Conservation (phyloP, 202 grass and related monocot species). For the Saccharum hybrid region DNA sequence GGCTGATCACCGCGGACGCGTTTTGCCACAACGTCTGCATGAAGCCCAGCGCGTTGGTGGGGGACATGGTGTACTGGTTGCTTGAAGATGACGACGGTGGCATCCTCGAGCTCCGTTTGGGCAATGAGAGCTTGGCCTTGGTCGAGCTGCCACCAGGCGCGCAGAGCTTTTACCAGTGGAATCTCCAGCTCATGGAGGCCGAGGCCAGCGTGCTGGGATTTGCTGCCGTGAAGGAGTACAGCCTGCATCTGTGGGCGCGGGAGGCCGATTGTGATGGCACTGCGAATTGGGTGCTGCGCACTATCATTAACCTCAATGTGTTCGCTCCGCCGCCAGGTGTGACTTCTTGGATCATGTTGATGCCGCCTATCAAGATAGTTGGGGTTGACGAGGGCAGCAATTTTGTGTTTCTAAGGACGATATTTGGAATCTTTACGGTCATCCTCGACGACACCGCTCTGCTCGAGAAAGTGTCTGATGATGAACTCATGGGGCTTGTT, state of each 20-base stretch:
- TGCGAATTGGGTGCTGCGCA: constrained; percentile 12
- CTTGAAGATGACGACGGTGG: neutral
- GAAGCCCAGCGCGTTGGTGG: neutral
- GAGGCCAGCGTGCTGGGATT: neutral
- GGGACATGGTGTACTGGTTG: constrained; percentile 5
- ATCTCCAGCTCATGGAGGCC: neutral
- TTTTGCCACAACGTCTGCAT: neutral
- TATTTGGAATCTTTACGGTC: neutral
- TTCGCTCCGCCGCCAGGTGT: neutral
- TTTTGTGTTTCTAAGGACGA: neutral
- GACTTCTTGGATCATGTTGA: neutral
- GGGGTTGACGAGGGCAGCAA: constrained; percentile 1
- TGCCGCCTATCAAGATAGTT: neutral
- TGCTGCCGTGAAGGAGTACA: neutral
- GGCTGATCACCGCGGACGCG: neutral
- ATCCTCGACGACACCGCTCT: neutral
- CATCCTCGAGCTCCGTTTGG: constrained; percentile 30
- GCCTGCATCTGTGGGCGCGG: neutral
- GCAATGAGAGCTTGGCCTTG: neutral
- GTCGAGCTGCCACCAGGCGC: neutral
- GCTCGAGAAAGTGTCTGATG: constrained; percentile 1
- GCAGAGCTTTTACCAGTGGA: neutral
- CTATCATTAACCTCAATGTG: neutral
- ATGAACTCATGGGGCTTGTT: neutral
- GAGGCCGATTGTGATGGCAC: neutral